phyloP scores from a whole-genome alignment of 768 basidiomycete genomes.

The Suillus variegatus region DNA sequence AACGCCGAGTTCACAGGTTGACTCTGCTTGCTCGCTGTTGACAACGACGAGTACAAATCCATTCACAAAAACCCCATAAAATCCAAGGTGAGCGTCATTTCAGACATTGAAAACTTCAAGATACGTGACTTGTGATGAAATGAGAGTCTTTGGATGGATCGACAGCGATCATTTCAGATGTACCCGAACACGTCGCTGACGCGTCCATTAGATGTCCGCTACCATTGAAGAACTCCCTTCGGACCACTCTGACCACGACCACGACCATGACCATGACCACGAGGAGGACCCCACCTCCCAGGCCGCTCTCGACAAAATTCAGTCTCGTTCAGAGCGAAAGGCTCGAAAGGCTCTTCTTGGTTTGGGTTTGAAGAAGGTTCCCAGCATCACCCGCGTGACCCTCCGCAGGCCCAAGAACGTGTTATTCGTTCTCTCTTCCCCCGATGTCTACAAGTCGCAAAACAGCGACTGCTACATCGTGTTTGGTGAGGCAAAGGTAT shows the following conservation, averaged over 20 bases:
- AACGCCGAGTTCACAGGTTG: constrained; percentile 18
- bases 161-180: constrained; percentile 28
- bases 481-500: constrained; percentile 94
- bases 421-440: constrained; percentile 88
- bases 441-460: constrained; percentile 97
- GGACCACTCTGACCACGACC: constrained; percentile 78
- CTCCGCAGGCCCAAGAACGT: constrained; percentile 95
- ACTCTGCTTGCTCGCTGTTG: constrained; percentile 30
- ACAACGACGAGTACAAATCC: constrained; percentile 35
- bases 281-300: constrained; percentile 86
- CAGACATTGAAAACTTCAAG: background rate
- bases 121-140: background rate
- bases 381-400: constrained; percentile 92
- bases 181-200: constrained; percentile 26
- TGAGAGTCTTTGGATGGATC: constrained; percentile 29
- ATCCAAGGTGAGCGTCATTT: constrained; percentile 21
- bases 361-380: constrained; percentile 91
- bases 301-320: constrained; percentile 88
- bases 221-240: constrained; percentile 83
- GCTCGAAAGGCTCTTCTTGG: constrained; percentile 91
- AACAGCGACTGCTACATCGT: constrained; percentile 99
- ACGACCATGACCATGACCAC: constrained; percentile 66
- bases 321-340: constrained; percentile 93
- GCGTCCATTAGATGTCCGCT: constrained; percentile 61
- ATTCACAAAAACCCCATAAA: constrained; percentile 14